These are phyloP conservation scores for Metarhizium album DNA, from an alignment of 2,329 filamentous ascomycete species.

Conservation along the genomic window DNA sequence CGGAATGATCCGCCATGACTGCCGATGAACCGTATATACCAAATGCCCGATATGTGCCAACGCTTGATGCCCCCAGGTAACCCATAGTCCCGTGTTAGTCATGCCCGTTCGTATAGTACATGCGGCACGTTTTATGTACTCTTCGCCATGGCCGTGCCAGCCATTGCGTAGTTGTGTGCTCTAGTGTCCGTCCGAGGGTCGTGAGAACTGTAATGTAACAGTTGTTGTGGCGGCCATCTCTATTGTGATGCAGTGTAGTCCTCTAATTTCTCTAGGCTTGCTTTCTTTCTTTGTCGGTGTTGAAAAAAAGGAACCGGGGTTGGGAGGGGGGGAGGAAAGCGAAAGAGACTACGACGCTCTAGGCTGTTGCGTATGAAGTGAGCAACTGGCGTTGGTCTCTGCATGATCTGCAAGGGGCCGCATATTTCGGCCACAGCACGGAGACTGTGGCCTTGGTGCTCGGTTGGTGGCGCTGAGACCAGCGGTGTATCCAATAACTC, in stretches of 20 bases:
- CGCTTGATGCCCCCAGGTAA: not conserved
- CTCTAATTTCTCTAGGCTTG: not conserved
- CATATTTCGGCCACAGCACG: too few species aligned
- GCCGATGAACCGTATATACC: not conserved
- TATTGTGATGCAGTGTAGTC: not conserved
- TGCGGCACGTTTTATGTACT: not conserved
- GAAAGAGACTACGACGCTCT: too few species aligned
- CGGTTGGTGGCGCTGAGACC: too few species aligned
- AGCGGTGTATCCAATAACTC: too few species aligned
- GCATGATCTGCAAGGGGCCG: not conserved
- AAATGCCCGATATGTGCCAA: not conserved
- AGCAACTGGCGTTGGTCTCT: not conserved
- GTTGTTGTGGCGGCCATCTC: not conserved
- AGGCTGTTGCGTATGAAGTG: too few species aligned
- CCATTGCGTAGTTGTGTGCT: not conserved
- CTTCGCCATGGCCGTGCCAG: not conserved
- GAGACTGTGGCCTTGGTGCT: too few species aligned
- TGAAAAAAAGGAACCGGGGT: not conserved
- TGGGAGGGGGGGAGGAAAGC: too few species aligned
- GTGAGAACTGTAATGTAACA: not conserved
- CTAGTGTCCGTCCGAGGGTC: not conserved
- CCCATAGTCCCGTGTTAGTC: not conserved
- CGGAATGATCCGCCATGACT: conserved; percentile 3
- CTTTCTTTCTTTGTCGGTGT: not conserved
- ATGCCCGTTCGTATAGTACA: not conserved